Evolutionary conservation across 2,329 filamentous ascomycete species (phyloP).

Genomic region (Aspergillus pseudoglaucus): DNA sequence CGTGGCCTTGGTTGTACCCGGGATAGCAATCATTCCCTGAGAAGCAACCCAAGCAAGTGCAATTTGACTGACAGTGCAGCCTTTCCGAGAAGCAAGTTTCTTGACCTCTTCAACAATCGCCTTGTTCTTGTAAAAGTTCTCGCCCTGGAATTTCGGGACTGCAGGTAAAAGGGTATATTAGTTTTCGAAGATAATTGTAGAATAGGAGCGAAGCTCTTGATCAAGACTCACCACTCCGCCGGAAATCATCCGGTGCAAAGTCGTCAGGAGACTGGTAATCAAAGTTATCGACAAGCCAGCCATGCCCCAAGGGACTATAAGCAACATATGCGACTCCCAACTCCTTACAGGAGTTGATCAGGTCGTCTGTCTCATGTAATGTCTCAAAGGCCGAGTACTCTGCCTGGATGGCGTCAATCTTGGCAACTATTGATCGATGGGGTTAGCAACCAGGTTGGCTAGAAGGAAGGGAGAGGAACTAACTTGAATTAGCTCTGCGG

Average conservation of each 20-base stretch:
- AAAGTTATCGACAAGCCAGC: conserved; percentile 44
- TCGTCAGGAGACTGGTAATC: conserved; percentile 40
- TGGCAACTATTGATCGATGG: conserved; percentile 33
- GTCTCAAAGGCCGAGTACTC: conserved; percentile 43
- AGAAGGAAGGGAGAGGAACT: conserved; percentile 3
- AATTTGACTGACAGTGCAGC: conserved; percentile 30
- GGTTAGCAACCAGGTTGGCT: not conserved
- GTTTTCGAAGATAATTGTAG: not conserved
- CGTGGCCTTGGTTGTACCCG: conserved; percentile 38
- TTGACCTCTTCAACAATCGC: conserved; percentile 39
- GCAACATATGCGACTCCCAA: conserved; percentile 40
- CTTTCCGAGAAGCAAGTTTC: conserved; percentile 31
- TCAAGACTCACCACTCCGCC: conserved; percentile 27
- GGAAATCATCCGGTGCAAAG: conserved; percentile 39
- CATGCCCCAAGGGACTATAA: conserved; percentile 43
- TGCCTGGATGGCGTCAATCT: conserved; percentile 43
- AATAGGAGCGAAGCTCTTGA: not conserved
- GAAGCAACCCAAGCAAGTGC: conserved; percentile 37
- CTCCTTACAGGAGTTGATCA: conserved; percentile 39
- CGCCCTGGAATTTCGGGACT: conserved; percentile 34
- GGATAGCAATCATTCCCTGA: conserved; percentile 42
- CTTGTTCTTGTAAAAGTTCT: conserved; percentile 42
- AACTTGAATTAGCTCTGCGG: conserved; percentile 41
- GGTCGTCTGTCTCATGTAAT: conserved; percentile 33
- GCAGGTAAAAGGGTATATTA: not conserved